Percentiles rank a stretch among this genome's conserved stretches.
phyloP scores from a whole-genome alignment of 1,284 basidiomycete genomes.

The Pseudozyma thailandica region DNA sequence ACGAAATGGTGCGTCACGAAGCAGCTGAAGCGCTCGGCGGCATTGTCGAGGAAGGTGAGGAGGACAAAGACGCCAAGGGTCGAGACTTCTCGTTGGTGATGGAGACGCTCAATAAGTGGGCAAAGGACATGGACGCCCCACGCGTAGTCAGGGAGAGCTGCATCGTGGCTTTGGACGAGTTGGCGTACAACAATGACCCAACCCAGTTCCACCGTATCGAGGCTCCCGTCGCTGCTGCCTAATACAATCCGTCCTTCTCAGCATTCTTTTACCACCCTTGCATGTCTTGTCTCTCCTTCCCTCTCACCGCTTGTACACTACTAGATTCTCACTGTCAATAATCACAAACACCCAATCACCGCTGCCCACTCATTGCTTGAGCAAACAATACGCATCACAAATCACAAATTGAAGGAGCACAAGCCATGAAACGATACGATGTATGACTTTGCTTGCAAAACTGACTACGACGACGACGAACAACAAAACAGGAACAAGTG shows the following conservation, averaged over 20 bases:
- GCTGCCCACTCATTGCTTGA: not conserved
- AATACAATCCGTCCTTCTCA: not conserved
- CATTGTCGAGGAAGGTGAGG: conserved; percentile 82
- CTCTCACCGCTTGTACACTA: conserved; percentile 25
- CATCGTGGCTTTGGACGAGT: conserved; percentile 85
- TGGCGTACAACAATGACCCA: conserved; percentile 67
- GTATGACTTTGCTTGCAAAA: conserved; percentile 13
- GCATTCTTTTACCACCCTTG: not conserved
- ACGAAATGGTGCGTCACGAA: conserved; percentile 98
- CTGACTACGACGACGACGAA: conserved; percentile 7
- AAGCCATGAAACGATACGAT: too few species aligned
- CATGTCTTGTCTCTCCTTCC: not conserved
- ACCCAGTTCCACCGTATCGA: conserved; percentile 66
- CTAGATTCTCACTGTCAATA: not conserved
- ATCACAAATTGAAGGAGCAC: too few species aligned
- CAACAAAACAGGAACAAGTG: not conserved
- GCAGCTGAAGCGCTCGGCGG: conserved; percentile 97
- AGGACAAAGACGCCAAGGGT: conserved; percentile 68
- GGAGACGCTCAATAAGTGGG: conserved; percentile 86
- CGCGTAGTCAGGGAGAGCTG: conserved; percentile 94
- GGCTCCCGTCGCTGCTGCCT: conserved; percentile 17
- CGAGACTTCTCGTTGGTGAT: conserved; percentile 73
- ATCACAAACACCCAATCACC: not conserved
- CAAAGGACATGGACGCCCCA: conserved; percentile 80
- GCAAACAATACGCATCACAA: too few species aligned